Conservation (phyloP, 1,139 yeast species). For the Yamadazyma sp. region DNA sequence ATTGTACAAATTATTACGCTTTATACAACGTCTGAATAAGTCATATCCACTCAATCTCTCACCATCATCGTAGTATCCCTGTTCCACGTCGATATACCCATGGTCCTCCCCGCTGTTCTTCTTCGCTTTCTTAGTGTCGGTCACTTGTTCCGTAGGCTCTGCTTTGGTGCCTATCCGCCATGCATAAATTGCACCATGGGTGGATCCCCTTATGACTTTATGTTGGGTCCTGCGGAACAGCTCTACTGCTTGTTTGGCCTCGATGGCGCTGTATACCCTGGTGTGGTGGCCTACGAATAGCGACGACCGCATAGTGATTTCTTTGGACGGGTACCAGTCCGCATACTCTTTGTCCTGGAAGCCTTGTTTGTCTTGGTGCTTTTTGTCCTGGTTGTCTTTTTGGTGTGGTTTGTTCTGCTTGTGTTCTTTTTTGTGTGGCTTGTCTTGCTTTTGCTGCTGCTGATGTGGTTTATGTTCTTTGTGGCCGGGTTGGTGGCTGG, state of each 20-base stretch:
- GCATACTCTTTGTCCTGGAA: neutral
- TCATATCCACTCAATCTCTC: slow-evolving; percentile 66
- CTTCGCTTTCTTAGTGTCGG: neutral
- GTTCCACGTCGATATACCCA: slow-evolving; percentile 32
- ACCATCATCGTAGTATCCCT: slow-evolving; percentile 62
- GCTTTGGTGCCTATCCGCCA: slow-evolving; percentile 51
- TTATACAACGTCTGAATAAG: slow-evolving; percentile 49
- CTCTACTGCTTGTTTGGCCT: slow-evolving; percentile 38
- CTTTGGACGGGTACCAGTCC: slow-evolving; percentile 30
- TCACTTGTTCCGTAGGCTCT: neutral
- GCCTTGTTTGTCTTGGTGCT: too few relatives aligned
- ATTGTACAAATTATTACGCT: slow-evolving; percentile 46
- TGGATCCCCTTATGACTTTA: slow-evolving; percentile 47
- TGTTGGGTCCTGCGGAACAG: slow-evolving; percentile 38
- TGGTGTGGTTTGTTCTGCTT: too few relatives aligned
- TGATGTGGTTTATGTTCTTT: too few relatives aligned
- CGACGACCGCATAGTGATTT: slow-evolving; percentile 49
- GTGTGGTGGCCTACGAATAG: slow-evolving; percentile 61
- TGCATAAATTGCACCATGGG: slow-evolving; percentile 69
- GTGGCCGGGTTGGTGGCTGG: too few relatives aligned
- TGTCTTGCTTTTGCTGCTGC: too few relatives aligned
- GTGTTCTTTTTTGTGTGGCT: too few relatives aligned
- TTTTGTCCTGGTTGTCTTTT: too few relatives aligned
- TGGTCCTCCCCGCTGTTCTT: slow-evolving; percentile 1
- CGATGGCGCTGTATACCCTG: slow-evolving; percentile 29